A percentile compares a stretch with the other conserved stretches of the same genome.
These are phyloP conservation scores for Achaetomium macrosporum DNA, from an alignment of 2,329 filamentous ascomycete genomes.

Conservation along the genomic window DNA sequence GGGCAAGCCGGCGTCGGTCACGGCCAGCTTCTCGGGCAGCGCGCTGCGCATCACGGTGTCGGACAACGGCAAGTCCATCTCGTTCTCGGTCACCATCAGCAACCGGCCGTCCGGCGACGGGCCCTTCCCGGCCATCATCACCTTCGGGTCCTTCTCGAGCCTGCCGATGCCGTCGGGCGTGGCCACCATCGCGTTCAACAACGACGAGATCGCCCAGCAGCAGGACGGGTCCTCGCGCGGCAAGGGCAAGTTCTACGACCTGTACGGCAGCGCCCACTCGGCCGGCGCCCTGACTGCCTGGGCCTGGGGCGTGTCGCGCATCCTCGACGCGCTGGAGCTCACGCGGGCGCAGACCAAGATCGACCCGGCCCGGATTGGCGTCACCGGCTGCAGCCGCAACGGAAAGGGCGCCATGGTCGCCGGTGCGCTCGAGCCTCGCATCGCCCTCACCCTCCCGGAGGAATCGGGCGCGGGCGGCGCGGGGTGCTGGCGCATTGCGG, in stretches of 20 bases:
- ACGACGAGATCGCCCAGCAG: conserved; percentile 46
- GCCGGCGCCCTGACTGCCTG: conserved; percentile 44
- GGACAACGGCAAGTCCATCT: too few relatives aligned
- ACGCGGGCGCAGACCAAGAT: conserved; percentile 33
- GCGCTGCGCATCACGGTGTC: too few relatives aligned
- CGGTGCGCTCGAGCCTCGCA: too few relatives aligned
- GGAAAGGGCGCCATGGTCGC: too few relatives aligned
- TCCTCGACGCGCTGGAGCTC: conserved; percentile 42
- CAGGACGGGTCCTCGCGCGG: conserved; percentile 43
- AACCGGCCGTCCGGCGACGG: too few relatives aligned
- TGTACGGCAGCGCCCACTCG: conserved; percentile 40
- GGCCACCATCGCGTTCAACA: conserved; percentile 44
- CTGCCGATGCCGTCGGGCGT: conserved; percentile 40
- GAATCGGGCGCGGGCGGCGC: too few relatives aligned
- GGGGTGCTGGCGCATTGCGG: too few relatives aligned
- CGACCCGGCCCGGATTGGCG: conserved; percentile 33
- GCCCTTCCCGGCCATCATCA: conserved; percentile 45
- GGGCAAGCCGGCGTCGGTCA: too few relatives aligned
- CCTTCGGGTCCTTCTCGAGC: conserved; percentile 44
- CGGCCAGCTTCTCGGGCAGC: too few relatives aligned
- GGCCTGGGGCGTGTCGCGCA: conserved; percentile 45
- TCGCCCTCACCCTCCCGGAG: too few relatives aligned
- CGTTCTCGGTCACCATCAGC: too few relatives aligned
- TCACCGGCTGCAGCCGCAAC: conserved; percentile 48
- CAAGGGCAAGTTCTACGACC: conserved; percentile 43